phyloP scores from a whole-genome alignment of 2,329 filamentous ascomycete genomes.

The Aspergillus sp. region DNA sequence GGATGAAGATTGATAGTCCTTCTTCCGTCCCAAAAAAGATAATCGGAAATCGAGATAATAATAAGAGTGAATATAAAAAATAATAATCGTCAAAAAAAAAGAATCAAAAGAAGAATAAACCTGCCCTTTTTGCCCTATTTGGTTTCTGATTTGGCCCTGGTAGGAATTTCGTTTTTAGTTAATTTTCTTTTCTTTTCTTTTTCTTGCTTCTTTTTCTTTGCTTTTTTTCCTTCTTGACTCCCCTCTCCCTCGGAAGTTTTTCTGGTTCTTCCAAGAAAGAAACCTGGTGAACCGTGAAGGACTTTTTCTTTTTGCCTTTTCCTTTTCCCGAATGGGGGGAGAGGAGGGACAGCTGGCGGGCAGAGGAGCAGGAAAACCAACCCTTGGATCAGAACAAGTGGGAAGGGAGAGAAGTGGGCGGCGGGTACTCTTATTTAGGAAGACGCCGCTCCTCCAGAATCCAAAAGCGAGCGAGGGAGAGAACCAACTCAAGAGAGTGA shows the following conservation, averaged over 20 bases:
- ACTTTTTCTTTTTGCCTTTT: slow-evolving; percentile 11
- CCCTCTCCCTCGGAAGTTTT: slow-evolving; percentile 22
- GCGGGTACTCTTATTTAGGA: slow-evolving; percentile 4
- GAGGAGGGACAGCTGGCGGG: slow-evolving; percentile 7
- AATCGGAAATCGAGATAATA: neutral
- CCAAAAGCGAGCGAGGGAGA: slow-evolving; percentile 7
- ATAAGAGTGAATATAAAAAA: neutral
- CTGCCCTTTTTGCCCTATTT: slow-evolving; percentile 4
- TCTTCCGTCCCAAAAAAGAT: too few relatives aligned
- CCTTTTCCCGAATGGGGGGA: slow-evolving; percentile 11
- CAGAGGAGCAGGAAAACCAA: slow-evolving; percentile 15
- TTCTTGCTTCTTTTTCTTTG: neutral
- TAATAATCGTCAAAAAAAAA: slow-evolving; percentile 7
- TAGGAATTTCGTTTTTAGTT: slow-evolving; percentile 11
- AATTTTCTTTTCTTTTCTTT: slow-evolving; percentile 5
- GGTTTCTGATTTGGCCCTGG: slow-evolving; percentile 7
- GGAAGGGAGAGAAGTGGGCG: slow-evolving; percentile 10
- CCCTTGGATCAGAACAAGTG: slow-evolving; percentile 5
- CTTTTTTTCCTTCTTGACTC: slow-evolving; percentile 12
- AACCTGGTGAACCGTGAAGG: slow-evolving; percentile 7
- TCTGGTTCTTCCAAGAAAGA: slow-evolving; percentile 9
- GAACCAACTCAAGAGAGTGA: slow-evolving; percentile 5
- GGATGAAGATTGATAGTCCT: slow-evolving; percentile 9
- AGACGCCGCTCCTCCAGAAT: slow-evolving; percentile 13
- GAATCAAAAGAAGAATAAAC: slow-evolving; percentile 2